Percentiles rank a stretch among this genome's conserved stretches.
Evolutionary conservation across 176 grass and related monocot genomes (phyloP).

Genomic region (Aegilops umbellulata): DNA sequence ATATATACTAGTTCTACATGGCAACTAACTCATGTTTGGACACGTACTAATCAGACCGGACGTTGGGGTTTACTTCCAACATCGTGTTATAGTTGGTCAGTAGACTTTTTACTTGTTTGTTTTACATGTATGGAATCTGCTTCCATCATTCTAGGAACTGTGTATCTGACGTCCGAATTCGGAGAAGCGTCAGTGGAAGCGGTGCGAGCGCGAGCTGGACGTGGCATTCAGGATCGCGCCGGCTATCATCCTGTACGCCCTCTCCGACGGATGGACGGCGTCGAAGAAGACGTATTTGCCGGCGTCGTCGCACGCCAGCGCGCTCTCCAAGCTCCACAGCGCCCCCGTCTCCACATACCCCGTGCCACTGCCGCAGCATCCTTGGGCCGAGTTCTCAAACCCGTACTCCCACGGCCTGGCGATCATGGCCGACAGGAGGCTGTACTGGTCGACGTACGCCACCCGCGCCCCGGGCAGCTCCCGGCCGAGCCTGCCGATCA

Average conservation of each 20-base stretch:
- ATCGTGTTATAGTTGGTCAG: too few relatives aligned
- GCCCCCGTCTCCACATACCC: conserved; percentile 26
- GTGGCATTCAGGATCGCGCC: not conserved
- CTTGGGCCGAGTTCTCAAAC: conserved; percentile 14
- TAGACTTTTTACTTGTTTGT: too few relatives aligned
- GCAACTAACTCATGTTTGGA: too few relatives aligned
- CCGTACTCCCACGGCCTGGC: conserved; percentile 40
- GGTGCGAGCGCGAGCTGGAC: not conserved
- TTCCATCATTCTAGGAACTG: too few relatives aligned
- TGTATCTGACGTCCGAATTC: not conserved
- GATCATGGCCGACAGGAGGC: conserved; percentile 35
- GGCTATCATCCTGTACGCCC: conserved; percentile 19
- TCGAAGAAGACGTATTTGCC: conserved; percentile 34
- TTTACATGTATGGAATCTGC: too few relatives aligned
- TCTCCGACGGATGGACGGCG: conserved; percentile 40
- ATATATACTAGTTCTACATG: too few relatives aligned
- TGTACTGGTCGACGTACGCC: conserved; percentile 46
- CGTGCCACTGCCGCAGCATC: conserved; percentile 40
- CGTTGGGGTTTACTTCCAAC: too few relatives aligned
- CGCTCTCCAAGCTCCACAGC: conserved; percentile 18
- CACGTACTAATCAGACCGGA: too few relatives aligned
- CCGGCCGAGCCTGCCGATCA: conserved; percentile 31
- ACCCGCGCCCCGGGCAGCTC: conserved; percentile 32
- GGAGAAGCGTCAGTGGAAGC: not conserved
- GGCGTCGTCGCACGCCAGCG: conserved; percentile 8